These are phyloP conservation scores for Tetracentron sinense DNA, from an alignment of 164 flowering plant species.

Conservation along the genomic window DNA sequence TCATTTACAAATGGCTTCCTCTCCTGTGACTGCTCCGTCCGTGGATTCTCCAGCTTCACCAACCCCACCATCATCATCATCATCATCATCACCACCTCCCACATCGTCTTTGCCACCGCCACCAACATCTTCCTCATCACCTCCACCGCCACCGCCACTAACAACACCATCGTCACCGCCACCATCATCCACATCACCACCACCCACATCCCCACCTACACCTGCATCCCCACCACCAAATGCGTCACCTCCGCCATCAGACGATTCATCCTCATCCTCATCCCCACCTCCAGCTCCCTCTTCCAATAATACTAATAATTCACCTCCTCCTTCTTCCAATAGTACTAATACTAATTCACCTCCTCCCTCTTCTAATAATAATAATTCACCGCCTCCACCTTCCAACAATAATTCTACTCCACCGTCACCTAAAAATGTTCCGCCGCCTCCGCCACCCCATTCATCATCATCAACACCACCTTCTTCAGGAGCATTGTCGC, in stretches of 20 bases:
- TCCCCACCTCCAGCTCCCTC: slow-evolving; percentile 12
- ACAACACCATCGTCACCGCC: slow-evolving; percentile 16
- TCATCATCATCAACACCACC: slow-evolving; percentile 11
- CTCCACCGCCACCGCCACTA: slow-evolving; percentile 22
- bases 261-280: neutral
- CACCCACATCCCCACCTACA: slow-evolving; percentile 22
- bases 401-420: slow-evolving; percentile 10
- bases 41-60: slow-evolving; percentile 3
- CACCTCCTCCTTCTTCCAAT: slow-evolving; percentile 19
- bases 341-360: slow-evolving; percentile 5
- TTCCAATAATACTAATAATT: no score
- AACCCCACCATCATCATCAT: neutral
- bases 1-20: slow-evolving; percentile 20
- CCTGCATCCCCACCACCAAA: neutral
- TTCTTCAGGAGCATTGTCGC: slow-evolving; percentile 4
- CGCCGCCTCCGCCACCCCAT: slow-evolving; percentile 8
- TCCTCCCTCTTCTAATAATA: slow-evolving; percentile 7
- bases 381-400: slow-evolving; percentile 10
- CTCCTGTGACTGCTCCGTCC: slow-evolving; percentile 17
- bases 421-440: slow-evolving; percentile 9
- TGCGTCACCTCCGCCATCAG: slow-evolving; percentile 20
- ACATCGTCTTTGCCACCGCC: slow-evolving; percentile 14
- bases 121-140: slow-evolving; percentile 8
- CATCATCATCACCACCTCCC: slow-evolving; percentile 6
- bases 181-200: slow-evolving; percentile 20